phyloP scores from a whole-genome alignment of 1,284 basidiomycete genomes.

The Phellopilus nigrolimitatus region DNA sequence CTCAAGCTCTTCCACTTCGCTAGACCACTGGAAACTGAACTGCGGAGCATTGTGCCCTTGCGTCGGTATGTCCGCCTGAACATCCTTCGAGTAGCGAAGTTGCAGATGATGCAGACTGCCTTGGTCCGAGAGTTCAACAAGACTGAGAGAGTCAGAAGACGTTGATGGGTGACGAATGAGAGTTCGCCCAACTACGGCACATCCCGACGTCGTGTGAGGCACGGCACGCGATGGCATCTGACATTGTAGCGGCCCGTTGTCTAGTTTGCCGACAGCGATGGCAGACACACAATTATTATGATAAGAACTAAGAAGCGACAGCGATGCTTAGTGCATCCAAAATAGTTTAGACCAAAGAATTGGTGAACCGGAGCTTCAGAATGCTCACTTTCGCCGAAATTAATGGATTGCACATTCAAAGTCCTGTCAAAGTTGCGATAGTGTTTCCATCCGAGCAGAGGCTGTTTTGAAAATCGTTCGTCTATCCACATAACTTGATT shows the following conservation, averaged over 20 bases:
- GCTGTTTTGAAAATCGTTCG: conserved; percentile 45
- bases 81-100: conserved; percentile 27
- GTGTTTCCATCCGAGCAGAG: conserved; percentile 59
- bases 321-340: conserved; percentile 6
- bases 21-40: conserved; percentile 32
- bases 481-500: conserved; percentile 65
- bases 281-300: conserved; percentile 5
- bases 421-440: conserved; percentile 55
- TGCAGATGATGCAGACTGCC: conserved; percentile 46
- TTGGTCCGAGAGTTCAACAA: conserved; percentile 44
- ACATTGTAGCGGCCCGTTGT: conserved; percentile 9
- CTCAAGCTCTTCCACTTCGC: conserved; percentile 38
- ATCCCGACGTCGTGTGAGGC: background rate
- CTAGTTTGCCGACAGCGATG: background rate
- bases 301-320: conserved; percentile 26
- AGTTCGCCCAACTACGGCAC: conserved; percentile 36
- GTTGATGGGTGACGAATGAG: conserved; percentile 36
- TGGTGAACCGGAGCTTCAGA: background rate
- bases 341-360: conserved; percentile 11
- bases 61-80: background rate
- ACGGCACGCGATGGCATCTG: conserved; percentile 10
- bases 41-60: conserved; percentile 4
- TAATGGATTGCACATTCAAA: conserved; percentile 40
- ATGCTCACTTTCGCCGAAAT: conserved; percentile 35
- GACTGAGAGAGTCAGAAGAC: conserved; percentile 29